phyloP scores from a whole-genome alignment of 306 rosid genomes.

The Casuarina equisetifolia region DNA sequence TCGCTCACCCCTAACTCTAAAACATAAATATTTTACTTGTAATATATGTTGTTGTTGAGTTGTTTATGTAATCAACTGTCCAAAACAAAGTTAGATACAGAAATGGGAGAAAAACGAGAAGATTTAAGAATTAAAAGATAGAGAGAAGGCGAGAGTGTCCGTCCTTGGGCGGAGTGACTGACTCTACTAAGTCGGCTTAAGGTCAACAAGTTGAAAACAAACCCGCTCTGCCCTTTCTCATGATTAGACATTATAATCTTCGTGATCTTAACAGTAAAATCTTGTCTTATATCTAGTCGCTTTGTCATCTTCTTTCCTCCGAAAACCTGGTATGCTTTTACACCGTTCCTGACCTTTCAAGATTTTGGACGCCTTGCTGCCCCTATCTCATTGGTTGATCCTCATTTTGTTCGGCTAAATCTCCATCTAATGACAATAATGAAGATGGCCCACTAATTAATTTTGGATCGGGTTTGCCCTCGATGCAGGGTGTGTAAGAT shows the following conservation, averaged over 20 bases:
- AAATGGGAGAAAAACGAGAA: neutral
- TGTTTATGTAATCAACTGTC: no score
- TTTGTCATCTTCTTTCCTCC: neutral
- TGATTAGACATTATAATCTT: constrained; percentile 20
- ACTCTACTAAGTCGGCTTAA: constrained; percentile 23
- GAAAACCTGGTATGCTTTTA: constrained; percentile 16
- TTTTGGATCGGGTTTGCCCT: constrained; percentile 8
- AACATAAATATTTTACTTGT: no score
- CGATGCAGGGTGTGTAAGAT: neutral
- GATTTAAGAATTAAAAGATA: neutral
- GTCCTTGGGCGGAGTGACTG: neutral
- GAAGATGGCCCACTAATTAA: constrained; percentile 13
- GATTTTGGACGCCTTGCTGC: no score
- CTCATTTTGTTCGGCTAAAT: neutral
- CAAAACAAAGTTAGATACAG: neutral
- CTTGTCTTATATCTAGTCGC: constrained; percentile 16
- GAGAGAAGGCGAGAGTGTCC: neutral
- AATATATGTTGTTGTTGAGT: no score
- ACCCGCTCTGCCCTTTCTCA: neutral
- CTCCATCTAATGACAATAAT: neutral
- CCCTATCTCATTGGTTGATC: no score
- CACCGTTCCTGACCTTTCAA: constrained; percentile 6
- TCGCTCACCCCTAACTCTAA: no score
- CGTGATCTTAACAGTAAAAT: constrained; percentile 18
- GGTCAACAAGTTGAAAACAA: constrained; percentile 15